These are phyloP conservation scores for Echria macrotheca DNA, from an alignment of 495 filamentous ascomycete genomes.

Conservation along the genomic window DNA sequence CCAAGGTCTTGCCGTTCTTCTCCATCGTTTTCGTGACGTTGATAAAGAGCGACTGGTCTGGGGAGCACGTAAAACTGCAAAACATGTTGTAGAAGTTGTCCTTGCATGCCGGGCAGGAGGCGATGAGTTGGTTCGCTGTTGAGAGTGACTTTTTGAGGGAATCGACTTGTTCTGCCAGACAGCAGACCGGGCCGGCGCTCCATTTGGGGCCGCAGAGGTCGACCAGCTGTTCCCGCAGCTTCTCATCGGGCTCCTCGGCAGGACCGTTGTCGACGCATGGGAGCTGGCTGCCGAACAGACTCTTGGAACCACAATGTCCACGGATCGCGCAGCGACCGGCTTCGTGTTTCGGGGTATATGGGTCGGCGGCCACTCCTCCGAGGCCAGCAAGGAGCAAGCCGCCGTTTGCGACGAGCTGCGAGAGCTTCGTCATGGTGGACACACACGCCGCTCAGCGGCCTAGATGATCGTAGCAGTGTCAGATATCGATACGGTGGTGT, in stretches of 20 bases:
- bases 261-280: conserved; percentile 91
- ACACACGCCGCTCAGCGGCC: conserved; percentile 28
- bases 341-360: conserved; percentile 65
- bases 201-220: conserved; percentile 81
- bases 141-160: conserved; percentile 73
- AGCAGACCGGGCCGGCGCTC: conserved; percentile 78
- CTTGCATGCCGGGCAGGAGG: conserved; percentile 90
- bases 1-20: conserved; percentile 62
- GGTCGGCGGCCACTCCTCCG: conserved; percentile 26
- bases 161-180: conserved; percentile 75
- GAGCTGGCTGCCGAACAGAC: conserved; percentile 78
- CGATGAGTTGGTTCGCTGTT: conserved; percentile 81
- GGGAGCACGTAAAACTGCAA: conserved; percentile 95
- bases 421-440: conserved; percentile 25
- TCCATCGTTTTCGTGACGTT: conserved; percentile 77
- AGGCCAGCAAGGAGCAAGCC: conserved; percentile 33
- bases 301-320: conserved; percentile 84
- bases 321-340: conserved; percentile 85
- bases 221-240: conserved; percentile 69
- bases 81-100: conserved; percentile 97
- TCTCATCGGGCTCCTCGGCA: conserved; percentile 64
- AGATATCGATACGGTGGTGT: not conserved
- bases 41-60: conserved; percentile 90
- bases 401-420: conserved; percentile 30
- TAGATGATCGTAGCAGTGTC: not conserved